phyloP scores from a whole-genome alignment of 2,329 filamentous ascomycete genomes.

The Calonectria pauciramosa region DNA sequence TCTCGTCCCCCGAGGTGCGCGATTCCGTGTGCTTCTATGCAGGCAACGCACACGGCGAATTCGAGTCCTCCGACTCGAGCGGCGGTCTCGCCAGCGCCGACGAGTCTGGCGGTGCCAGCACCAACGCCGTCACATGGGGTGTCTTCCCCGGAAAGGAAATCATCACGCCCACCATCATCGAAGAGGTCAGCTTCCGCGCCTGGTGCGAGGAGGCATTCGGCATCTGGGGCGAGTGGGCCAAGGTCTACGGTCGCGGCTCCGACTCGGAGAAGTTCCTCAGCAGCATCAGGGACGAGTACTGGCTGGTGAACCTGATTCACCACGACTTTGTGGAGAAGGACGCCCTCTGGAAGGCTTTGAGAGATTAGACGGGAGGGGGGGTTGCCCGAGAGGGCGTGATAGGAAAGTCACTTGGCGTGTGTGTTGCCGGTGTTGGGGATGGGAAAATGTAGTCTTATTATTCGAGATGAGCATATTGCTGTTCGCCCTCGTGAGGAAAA shows the following conservation, averaged over 20 bases:
- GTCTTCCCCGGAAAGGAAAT: conserved; percentile 97
- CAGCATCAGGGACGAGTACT: conserved; percentile 76
- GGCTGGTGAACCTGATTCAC: conserved; percentile 93
- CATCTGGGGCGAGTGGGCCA: conserved; percentile 95
- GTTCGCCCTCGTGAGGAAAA: neutral
- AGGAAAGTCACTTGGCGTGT: neutral
- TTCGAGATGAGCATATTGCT: neutral
- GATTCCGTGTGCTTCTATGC: conserved; percentile 90
- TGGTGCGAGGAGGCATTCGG: conserved; percentile 97
- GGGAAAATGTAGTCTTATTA: conserved; percentile 49
- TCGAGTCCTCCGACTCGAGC: conserved; percentile 75
- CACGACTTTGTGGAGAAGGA: conserved; percentile 81
- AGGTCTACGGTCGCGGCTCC: conserved; percentile 84
- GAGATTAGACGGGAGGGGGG: conserved; percentile 48
- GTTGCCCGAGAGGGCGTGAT: neutral
- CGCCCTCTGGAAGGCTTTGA: conserved; percentile 79
- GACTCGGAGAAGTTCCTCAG: conserved; percentile 80
- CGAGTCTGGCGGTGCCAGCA: conserved; percentile 64
- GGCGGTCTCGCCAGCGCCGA: conserved; percentile 47
- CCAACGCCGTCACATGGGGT: conserved; percentile 97
- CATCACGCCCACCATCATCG: conserved; percentile 95
- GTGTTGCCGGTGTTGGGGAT: conserved; percentile 40
- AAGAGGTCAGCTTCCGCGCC: conserved; percentile 91
- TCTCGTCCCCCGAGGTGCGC: conserved; percentile 70
- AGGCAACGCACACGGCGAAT: conserved; percentile 82